Conservation (phyloP, 495 filamentous ascomycete genomes). For the Penicillium salamii region DNA sequence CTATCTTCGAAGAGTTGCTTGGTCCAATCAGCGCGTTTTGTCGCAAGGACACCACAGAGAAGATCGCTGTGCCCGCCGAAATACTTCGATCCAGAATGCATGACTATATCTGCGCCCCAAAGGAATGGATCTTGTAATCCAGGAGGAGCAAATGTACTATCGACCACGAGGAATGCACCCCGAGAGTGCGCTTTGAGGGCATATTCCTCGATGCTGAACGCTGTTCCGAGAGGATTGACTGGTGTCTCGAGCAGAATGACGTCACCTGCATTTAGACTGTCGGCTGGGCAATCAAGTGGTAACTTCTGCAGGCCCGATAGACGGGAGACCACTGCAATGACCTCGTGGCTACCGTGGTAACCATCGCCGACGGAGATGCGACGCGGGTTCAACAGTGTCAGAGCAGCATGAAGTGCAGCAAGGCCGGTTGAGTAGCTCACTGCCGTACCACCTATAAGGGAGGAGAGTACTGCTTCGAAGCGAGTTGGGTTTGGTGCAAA, state of each 20-base stretch:
- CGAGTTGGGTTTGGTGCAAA: conserved; percentile 69
- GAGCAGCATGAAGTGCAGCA: conserved; percentile 74
- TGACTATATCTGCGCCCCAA: conserved; percentile 72
- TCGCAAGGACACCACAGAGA: conserved; percentile 74
- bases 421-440: conserved; percentile 77
- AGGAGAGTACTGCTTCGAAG: conserved; percentile 72
- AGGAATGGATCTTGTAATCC: conserved; percentile 77
- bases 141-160: conserved; percentile 88
- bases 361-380: conserved; percentile 71
- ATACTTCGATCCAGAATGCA: conserved; percentile 91
- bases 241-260: conserved; percentile 86
- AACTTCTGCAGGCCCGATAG: conserved; percentile 65
- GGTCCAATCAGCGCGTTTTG: conserved; percentile 52
- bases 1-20: conserved; percentile 58
- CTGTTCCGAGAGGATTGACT: conserved; percentile 77
- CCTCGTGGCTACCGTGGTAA: conserved; percentile 87
- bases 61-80: conserved; percentile 87
- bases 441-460: conserved; percentile 60
- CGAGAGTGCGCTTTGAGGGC: conserved; percentile 62
- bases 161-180: conserved; percentile 73
- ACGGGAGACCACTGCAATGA: conserved; percentile 61
- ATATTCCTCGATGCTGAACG: conserved; percentile 60
- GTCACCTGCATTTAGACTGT: conserved; percentile 63
- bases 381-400: conserved; percentile 69
- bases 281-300: conserved; percentile 51